These are phyloP conservation scores for Inga leiocalycina DNA, from an alignment of 306 rosid species.

Conservation along the genomic window DNA sequence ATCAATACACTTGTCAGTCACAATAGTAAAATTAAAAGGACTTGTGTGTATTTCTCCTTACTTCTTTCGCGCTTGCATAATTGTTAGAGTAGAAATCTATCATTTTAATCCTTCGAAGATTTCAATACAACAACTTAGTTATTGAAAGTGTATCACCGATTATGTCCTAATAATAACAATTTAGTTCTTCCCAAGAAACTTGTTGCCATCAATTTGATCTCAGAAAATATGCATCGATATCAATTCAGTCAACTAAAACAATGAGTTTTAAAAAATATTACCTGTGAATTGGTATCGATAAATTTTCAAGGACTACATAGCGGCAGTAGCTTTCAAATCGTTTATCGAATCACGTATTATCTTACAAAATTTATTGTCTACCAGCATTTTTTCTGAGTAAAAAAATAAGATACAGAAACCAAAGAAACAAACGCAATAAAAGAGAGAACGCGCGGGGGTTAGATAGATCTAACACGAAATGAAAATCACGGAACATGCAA, in stretches of 20 bases:
- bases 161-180: not conserved
- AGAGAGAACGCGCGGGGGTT: not conserved
- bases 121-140: not conserved
- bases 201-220: not conserved
- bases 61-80: not conserved
- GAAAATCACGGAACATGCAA: not conserved
- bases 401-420: constrained; percentile 1
- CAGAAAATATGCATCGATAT: not conserved
- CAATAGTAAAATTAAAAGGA: not conserved
- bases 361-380: not conserved
- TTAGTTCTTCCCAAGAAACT: not conserved
- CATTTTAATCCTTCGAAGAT: not conserved
- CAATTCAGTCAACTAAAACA: not conserved
- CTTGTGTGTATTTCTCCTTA: not conserved
- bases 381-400: constrained; percentile 1
- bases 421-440: not conserved
- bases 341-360: not conserved
- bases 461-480: constrained; percentile 23
- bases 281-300: not conserved
- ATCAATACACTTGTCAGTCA: not conserved
- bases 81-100: not conserved
- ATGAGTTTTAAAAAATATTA: not conserved
- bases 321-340: not conserved
- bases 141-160: not conserved
- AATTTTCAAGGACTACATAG: not conserved